Evolutionary conservation across 2,329 filamentous ascomycete genomes (phyloP).

Genomic region (Microdochium bolleyi): DNA sequence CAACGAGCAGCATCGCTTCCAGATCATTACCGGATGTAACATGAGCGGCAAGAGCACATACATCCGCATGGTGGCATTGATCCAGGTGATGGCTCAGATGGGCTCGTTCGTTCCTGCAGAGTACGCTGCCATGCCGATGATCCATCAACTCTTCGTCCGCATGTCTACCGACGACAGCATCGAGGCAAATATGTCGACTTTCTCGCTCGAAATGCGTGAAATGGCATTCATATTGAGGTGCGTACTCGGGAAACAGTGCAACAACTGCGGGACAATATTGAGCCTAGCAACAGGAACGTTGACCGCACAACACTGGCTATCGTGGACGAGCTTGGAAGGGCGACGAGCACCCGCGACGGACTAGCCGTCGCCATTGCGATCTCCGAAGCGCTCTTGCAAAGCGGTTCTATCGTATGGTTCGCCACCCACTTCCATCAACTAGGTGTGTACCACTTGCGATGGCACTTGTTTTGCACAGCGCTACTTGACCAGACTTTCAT

Average conservation of each 20-base stretch:
- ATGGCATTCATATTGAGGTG: constrained; percentile 81
- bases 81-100: constrained; percentile 89
- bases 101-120: constrained; percentile 84
- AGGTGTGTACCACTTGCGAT: constrained; percentile 22
- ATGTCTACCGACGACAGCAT: constrained; percentile 82
- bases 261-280: neutral
- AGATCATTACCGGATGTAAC: constrained; percentile 92
- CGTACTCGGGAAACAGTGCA: constrained; percentile 1
- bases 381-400: constrained; percentile 78
- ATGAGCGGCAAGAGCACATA: constrained; percentile 99
- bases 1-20: constrained; percentile 71
- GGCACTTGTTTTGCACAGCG: neutral
- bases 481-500: neutral
- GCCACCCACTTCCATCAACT: constrained; percentile 88
- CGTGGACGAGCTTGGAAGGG: constrained; percentile 86
- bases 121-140: constrained; percentile 73
- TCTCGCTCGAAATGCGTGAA: constrained; percentile 91
- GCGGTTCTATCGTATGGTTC: constrained; percentile 78
- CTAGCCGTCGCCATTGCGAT: constrained; percentile 85
- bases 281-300: constrained; percentile 49
- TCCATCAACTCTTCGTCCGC: constrained; percentile 78
- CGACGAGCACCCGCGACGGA: constrained; percentile 83
- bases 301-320: constrained; percentile 70
- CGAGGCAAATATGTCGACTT: constrained; percentile 87
- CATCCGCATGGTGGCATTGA: constrained; percentile 75